Evolutionary conservation across 345 rosid genomes (phyloP).

Genomic region (Dimocarpus longan): DNA sequence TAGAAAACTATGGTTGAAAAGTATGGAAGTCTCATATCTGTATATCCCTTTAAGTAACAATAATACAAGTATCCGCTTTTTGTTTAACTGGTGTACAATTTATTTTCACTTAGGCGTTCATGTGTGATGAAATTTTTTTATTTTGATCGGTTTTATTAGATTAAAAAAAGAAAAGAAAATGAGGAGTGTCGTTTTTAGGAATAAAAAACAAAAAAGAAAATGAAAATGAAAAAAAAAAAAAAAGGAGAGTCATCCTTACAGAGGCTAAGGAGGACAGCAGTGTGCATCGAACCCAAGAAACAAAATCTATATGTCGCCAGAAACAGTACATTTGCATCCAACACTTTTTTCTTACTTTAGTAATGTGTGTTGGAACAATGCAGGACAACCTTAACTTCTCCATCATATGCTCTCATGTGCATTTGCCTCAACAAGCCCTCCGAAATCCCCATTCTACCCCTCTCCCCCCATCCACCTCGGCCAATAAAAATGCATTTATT

Average conservation of each 20-base stretch:
- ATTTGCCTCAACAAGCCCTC: not conserved
- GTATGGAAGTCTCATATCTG: too few relatives aligned
- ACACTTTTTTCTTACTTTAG: constrained; percentile 18
- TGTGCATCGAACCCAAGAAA: not conserved
- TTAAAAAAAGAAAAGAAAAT: too few relatives aligned
- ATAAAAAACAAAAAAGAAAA: not conserved
- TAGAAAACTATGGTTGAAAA: too few relatives aligned
- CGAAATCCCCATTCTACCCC: constrained; percentile 8
- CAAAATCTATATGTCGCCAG: constrained; percentile 18
- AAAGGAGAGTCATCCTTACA: not conserved
- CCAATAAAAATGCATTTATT: not conserved
- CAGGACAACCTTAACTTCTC: constrained; percentile 55
- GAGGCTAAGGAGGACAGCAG: not conserved
- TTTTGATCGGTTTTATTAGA: too few relatives aligned
- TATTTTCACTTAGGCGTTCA: too few relatives aligned
- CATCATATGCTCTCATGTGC: constrained; percentile 30
- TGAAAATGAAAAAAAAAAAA: not conserved
- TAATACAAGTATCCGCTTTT: too few relatives aligned
- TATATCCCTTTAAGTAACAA: too few relatives aligned
- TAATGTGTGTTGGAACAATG: constrained; percentile 41
- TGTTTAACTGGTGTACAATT: too few relatives aligned
- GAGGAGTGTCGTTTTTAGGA: too few relatives aligned
- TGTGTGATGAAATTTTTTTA: too few relatives aligned
- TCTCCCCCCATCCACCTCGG: too few relatives aligned
- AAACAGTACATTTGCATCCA: constrained; percentile 27